Evolutionary conservation across 768 basidiomycete genomes (phyloP), one percentile per base, ranked within the genome.

Genomic region (Amanita thiersii): DNA sequence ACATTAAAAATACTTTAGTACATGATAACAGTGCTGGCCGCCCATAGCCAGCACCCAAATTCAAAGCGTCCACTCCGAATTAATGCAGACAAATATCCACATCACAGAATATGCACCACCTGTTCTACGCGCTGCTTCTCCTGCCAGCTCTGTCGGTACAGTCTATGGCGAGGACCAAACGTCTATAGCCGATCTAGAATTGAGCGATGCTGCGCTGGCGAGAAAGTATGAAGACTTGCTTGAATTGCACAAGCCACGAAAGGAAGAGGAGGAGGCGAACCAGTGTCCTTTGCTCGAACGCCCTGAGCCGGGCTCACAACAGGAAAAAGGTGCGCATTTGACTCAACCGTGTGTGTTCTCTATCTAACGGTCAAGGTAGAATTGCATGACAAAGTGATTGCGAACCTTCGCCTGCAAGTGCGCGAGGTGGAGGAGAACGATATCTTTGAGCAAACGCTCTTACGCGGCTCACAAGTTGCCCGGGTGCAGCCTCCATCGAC

Each of bases 91-190:
- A n/a, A 55, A 50, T 31, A 52, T 46, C n/a, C 58, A 61, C 37
- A 56, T 62, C 42, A 62, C 68, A 3, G 69, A 69, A 54, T 75
- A 75, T 44, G 68, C 69, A 4, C 61, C 67, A 12, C 69, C 70
- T 19, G 64, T 72, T 17, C 54, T 72, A 21, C 70, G 71, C 6
- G 62, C 66, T 6, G 63, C 73, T 2, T 77, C 74, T 7, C 72
- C 73, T 9, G 65, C 73, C 12, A 73, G 71, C 43, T 75, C 74
- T 10, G 61, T 75, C 15, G 72, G 72, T 31, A 73, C 70, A 11
- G 49, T 61, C 1, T 70, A 71, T 39, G 60, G 56, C 9, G 60
- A 61, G 34, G 73, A 74, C 51, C 65, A 69, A 45, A 73, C 70
- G 1, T 62, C 69, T 2, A 52, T 56, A 35, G 68, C 66, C 32